Conservation (phyloP, 768 basidiomycete genomes). For the Termitomyces sp. region DNA sequence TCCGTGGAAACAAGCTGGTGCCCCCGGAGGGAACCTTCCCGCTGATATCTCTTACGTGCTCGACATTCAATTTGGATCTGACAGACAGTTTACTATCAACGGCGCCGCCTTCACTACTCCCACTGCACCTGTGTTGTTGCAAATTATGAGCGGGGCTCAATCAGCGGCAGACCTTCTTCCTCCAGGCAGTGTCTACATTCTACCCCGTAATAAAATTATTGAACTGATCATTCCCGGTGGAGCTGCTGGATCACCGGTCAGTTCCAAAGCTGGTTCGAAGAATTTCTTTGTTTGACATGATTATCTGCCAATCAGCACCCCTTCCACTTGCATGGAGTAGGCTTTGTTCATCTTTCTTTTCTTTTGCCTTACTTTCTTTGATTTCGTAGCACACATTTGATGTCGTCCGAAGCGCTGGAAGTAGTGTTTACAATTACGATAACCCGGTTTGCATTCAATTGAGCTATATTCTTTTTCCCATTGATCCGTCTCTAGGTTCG, state of each 20-base stretch:
- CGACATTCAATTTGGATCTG: not conserved
- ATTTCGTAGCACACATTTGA: conserved; percentile 25
- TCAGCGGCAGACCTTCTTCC: conserved; percentile 23
- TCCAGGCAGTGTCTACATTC: conserved; percentile 31
- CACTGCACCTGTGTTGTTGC: not conserved
- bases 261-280: too few species aligned
- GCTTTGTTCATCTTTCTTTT: not conserved
- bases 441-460: conserved; percentile 31
- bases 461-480: not conserved
- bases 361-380: not conserved
- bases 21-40: not conserved
- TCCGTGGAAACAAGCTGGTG: not conserved
- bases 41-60: not conserved
- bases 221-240: conserved; percentile 37
- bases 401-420: conserved; percentile 29
- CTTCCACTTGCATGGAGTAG: conserved; percentile 21
- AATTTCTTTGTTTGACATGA: too few species aligned
- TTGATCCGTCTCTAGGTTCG: not conserved
- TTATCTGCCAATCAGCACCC: conserved; percentile 13
- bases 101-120: not conserved
- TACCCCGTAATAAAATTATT: conserved; percentile 38
- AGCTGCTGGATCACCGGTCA: conserved; percentile 22
- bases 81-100: not conserved
- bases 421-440: conserved; percentile 26
- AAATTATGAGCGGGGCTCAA: conserved; percentile 1